These are phyloP conservation scores for Globisporangium carolinianum DNA, from an alignment of 352 stramenopile genomes.

Conservation along the genomic window DNA sequence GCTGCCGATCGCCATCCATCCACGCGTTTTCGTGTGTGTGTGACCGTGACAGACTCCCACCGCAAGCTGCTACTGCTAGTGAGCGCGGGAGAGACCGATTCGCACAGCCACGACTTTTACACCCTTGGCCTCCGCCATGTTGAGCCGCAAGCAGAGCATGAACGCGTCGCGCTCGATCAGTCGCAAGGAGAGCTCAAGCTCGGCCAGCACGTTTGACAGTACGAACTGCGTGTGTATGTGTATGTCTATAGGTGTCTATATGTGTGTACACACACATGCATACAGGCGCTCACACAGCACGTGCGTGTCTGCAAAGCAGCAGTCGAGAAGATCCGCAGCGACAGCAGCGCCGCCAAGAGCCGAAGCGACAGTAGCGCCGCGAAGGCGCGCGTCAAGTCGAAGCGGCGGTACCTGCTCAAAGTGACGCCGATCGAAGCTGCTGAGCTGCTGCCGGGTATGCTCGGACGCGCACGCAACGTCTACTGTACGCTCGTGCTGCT, in stretches of 20 bases:
- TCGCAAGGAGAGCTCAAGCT: conserved; percentile 11
- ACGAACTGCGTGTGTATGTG: neutral
- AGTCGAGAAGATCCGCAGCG: neutral
- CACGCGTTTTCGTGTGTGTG: too few species aligned
- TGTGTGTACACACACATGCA: neutral
- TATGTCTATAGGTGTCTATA: neutral
- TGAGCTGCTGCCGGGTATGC: conserved; percentile 59
- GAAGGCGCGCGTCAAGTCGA: conserved; percentile 53
- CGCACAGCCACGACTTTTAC: too few species aligned
- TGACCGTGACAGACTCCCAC: too few species aligned
- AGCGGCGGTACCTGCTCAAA: conserved; percentile 77
- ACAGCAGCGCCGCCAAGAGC: conserved; percentile 1
- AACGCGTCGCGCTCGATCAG: conserved; percentile 9
- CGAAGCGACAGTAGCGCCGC: conserved; percentile 9
- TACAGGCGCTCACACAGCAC: neutral
- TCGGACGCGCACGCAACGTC: conserved; percentile 50
- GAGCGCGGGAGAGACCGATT: too few species aligned
- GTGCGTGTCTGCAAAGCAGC: neutral
- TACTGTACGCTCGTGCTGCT: conserved; percentile 83
- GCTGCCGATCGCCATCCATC: too few species aligned
- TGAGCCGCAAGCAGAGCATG: conserved; percentile 9
- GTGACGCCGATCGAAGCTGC: conserved; percentile 79
- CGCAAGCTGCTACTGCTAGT: too few species aligned
- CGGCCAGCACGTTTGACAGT: neutral
- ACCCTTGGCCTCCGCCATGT: neutral